Percentiles rank a stretch among this genome's conserved stretches.
Evolutionary conservation across 805 yeast species (phyloP).

Genomic region (Kazachstania viticola): DNA sequence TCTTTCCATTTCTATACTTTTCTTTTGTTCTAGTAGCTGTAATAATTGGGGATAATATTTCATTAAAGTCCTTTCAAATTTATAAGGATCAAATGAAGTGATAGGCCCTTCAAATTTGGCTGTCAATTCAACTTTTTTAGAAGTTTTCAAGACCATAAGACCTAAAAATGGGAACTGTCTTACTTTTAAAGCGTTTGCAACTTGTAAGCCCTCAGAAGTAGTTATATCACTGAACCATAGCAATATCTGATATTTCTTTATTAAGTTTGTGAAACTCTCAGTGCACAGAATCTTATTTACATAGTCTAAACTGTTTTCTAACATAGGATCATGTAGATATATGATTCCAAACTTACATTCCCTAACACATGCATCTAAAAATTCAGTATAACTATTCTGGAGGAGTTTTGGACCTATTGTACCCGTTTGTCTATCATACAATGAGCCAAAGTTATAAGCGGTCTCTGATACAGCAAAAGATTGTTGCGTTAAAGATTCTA

Average conservation of each 20-base stretch:
- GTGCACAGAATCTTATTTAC: slow-evolving; percentile 44
- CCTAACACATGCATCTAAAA: slow-evolving; percentile 56
- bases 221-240: slow-evolving; percentile 84
- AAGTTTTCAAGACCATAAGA: slow-evolving; percentile 55
- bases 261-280: slow-evolving; percentile 35
- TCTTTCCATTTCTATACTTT: slow-evolving; percentile 46
- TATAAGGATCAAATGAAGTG: slow-evolving; percentile 7
- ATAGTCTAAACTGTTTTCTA: slow-evolving; percentile 48
- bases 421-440: slow-evolving; percentile 18
- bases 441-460: slow-evolving; percentile 14
- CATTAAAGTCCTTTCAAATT: slow-evolving; percentile 13
- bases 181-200: slow-evolving; percentile 62
- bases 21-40: slow-evolving; percentile 49
- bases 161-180: slow-evolving; percentile 77
- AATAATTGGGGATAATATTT: slow-evolving; percentile 30
- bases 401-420: slow-evolving; percentile 14
- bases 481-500: slow-evolving; percentile 10
- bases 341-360: slow-evolving; percentile 64
- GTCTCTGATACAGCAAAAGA: slow-evolving; percentile 4
- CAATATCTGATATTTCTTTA: slow-evolving; percentile 41
- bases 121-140: slow-evolving; percentile 22
- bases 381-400: slow-evolving; percentile 72
- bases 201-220: slow-evolving; percentile 75
- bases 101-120: slow-evolving; percentile 17
- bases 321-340: slow-evolving; percentile 60